A percentile compares a stretch with the other conserved stretches of the same genome.
These are phyloP conservation scores for Trametes coccinea DNA, from an alignment of 768 basidiomycete genomes.

Conservation along the genomic window DNA sequence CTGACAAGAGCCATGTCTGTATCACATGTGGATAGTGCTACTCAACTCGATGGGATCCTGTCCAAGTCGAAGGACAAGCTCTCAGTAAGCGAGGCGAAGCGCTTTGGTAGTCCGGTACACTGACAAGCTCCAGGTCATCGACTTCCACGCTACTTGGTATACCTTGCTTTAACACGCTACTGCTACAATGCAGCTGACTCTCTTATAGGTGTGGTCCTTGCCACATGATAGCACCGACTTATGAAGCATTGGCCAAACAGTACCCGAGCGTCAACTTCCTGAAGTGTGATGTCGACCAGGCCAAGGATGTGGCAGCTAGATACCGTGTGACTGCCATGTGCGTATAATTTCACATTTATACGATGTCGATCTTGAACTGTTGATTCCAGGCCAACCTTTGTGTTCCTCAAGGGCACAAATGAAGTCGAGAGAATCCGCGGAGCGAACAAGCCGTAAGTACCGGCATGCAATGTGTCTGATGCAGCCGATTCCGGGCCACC, in stretches of 20 bases:
- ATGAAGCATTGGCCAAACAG: slow-evolving; percentile 67
- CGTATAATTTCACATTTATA: slow-evolving; percentile 24
- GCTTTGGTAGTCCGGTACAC: slow-evolving; percentile 1
- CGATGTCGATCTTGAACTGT: background rate
- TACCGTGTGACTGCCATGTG: slow-evolving; percentile 77
- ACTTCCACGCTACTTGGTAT: slow-evolving; percentile 85
- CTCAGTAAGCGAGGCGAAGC: slow-evolving; percentile 46
- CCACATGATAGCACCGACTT: slow-evolving; percentile 77
- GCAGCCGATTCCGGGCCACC: background rate
- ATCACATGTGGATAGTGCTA: slow-evolving; percentile 60
- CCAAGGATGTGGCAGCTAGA: slow-evolving; percentile 60
- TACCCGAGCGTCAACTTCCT: slow-evolving; percentile 76
- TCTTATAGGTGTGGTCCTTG: slow-evolving; percentile 79
- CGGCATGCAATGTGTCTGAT: background rate
- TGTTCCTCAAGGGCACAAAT: slow-evolving; percentile 67
- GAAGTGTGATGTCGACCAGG: slow-evolving; percentile 80
- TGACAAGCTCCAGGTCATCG: slow-evolving; percentile 59
- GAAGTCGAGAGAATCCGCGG: slow-evolving; percentile 76
- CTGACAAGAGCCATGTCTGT: slow-evolving; percentile 48
- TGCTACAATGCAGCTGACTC: slow-evolving; percentile 2
- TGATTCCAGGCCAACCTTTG: slow-evolving; percentile 71
- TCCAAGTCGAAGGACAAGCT: slow-evolving; percentile 62
- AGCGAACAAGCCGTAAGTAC: slow-evolving; percentile 61
- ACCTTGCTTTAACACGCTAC: slow-evolving; percentile 6
- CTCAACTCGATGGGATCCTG: slow-evolving; percentile 62